Percentiles rank a stretch among this genome's conserved stretches.
phyloP scores from a whole-genome alignment of 768 basidiomycete species.

The Xerocomellus intermedius region DNA sequence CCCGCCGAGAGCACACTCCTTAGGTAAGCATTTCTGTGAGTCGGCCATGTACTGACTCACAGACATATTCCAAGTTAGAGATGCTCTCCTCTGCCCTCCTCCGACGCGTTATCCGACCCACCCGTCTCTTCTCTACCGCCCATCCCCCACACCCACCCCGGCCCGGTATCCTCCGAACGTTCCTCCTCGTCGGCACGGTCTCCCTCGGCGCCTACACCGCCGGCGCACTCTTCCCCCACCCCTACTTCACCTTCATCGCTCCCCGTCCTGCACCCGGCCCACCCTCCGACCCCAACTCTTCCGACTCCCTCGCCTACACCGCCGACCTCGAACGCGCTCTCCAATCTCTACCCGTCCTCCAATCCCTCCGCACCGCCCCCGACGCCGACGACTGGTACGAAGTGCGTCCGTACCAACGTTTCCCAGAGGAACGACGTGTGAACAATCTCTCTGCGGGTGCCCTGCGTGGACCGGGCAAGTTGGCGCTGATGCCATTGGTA shows the following conservation, averaged over 20 bases:
- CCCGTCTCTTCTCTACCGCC: constrained; percentile 20
- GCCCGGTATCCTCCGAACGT: constrained; percentile 7
- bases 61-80: no score
- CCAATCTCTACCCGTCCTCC: constrained; percentile 61
- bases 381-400: constrained; percentile 72
- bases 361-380: constrained; percentile 44
- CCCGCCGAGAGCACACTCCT: constrained; percentile 2
- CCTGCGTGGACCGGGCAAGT: constrained; percentile 82
- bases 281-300: constrained; percentile 48
- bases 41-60: neutral
- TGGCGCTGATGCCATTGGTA: constrained; percentile 78
- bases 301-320: constrained; percentile 56
- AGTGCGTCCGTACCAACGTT: constrained; percentile 65
- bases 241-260: constrained; percentile 62
- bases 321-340: constrained; percentile 64
- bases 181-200: constrained; percentile 22
- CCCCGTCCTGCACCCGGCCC: constrained; percentile 79
- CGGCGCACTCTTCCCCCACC: constrained; percentile 73
- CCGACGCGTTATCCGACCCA: constrained; percentile 4
- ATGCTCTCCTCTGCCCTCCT: constrained; percentile 9
- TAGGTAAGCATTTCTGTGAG: constrained; percentile 9
- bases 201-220: constrained; percentile 39
- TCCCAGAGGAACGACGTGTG: constrained; percentile 69
- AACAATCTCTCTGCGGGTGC: constrained; percentile 86
- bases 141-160: neutral